These are phyloP conservation scores for Hortiboletus campestris DNA, from an alignment of 768 basidiomycete genomes.

Conservation along the genomic window DNA sequence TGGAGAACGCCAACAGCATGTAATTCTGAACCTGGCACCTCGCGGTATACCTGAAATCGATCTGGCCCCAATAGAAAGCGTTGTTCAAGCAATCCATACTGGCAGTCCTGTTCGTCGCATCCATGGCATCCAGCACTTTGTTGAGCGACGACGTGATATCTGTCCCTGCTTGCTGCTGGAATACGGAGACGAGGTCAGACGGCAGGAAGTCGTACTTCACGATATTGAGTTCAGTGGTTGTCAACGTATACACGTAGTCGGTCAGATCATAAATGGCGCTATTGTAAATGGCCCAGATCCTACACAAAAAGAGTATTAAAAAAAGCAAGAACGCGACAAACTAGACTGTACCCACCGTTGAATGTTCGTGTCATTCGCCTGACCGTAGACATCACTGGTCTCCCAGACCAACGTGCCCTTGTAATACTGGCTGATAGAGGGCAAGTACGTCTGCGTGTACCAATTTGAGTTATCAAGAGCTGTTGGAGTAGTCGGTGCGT, in stretches of 20 bases:
- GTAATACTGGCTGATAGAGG: conserved; percentile 52
- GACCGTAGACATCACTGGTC: conserved; percentile 34
- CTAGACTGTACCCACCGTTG: conserved; percentile 24
- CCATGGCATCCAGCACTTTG: conserved; percentile 42
- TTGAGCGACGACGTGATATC: conserved; percentile 57
- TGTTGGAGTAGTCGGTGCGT: conserved; percentile 37
- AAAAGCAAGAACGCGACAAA: conserved; percentile 8
- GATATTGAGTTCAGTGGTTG: conserved; percentile 40
- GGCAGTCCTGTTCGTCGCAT: conserved; percentile 35
- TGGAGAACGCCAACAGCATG: conserved; percentile 53
- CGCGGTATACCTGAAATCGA: conserved; percentile 57
- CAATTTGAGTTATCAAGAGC: conserved; percentile 42
- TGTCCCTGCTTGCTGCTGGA: conserved; percentile 56
- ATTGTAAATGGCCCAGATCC: conserved; percentile 62
- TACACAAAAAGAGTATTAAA: conserved; percentile 16
- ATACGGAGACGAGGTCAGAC: conserved; percentile 45
- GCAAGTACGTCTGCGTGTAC: conserved; percentile 57
- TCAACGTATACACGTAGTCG: conserved; percentile 63
- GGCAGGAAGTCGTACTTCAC: conserved; percentile 55
- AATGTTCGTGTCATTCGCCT: conserved; percentile 37
- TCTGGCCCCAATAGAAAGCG: conserved; percentile 54
- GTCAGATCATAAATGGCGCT: conserved; percentile 59
- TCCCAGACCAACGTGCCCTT: conserved; percentile 62
- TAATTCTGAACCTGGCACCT: conserved; percentile 63
- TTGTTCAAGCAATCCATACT: conserved; percentile 56